Percentiles rank a stretch among this genome's conserved stretches.
phyloP scores from a whole-genome alignment of 163 green algal genomes.

The Scenedesmus sp. region DNA sequence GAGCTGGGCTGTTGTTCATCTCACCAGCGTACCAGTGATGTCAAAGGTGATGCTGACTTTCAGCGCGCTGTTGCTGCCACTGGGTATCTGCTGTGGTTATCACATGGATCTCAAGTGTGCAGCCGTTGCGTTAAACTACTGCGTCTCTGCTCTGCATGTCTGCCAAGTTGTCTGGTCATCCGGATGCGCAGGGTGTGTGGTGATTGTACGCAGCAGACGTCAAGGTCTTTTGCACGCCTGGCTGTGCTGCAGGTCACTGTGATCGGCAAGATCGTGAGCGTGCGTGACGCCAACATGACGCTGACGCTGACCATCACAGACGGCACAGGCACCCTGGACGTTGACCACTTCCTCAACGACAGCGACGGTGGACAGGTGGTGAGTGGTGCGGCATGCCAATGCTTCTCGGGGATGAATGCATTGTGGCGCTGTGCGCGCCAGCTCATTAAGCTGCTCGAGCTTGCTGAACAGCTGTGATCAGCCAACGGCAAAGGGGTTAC shows the following conservation, averaged over 20 bases:
- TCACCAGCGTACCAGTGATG: neutral
- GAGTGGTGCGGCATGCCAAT: neutral
- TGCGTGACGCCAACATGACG: constrained; percentile 65
- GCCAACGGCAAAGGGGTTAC: too few species aligned
- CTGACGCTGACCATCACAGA: constrained; percentile 76
- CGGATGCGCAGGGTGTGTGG: too few species aligned
- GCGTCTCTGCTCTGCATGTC: too few species aligned
- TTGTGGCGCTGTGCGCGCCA: too few species aligned
- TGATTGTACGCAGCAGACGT: too few species aligned
- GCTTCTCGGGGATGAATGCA: neutral
- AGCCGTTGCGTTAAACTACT: too few species aligned
- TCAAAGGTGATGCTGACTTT: neutral
- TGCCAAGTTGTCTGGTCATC: too few species aligned
- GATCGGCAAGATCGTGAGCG: constrained; percentile 77
- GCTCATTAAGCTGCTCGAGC: too few species aligned
- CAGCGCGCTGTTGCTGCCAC: neutral
- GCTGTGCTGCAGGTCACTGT: constrained; percentile 75
- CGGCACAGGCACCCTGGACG: constrained; percentile 76
- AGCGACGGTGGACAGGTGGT: constrained; percentile 56
- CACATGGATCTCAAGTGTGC: neutral
- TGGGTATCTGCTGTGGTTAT: too few species aligned
- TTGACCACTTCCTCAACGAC: constrained; percentile 75
- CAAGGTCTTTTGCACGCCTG: neutral
- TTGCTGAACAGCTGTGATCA: too few species aligned
- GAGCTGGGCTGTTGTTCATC: neutral